phyloP scores from a whole-genome alignment of 75 land plant species.

The Isoetes taiwanensis region DNA sequence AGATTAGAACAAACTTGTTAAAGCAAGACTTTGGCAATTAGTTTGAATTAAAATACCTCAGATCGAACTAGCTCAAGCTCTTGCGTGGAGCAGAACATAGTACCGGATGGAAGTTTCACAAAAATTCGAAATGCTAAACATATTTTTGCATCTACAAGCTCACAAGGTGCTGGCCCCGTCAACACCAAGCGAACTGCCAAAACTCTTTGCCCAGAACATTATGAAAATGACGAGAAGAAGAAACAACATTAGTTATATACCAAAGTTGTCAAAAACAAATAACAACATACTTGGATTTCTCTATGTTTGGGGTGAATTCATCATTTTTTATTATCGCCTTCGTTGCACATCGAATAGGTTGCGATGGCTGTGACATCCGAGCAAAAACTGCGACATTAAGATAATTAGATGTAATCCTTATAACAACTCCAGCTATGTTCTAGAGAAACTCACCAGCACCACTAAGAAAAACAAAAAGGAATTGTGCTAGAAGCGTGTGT shows the following conservation, averaged over 20 bases:
- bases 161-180: slow-evolving; percentile 42
- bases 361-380: slow-evolving; percentile 46
- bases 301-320: slow-evolving; percentile 27
- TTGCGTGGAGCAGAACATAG: slow-evolving; percentile 40
- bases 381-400: slow-evolving; percentile 55
- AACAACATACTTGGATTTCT: no score
- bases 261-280: no score
- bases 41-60: slow-evolving; percentile 15
- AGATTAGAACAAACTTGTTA: no score
- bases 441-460: slow-evolving; percentile 28
- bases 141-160: slow-evolving; percentile 45
- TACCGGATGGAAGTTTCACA: slow-evolving; percentile 32
- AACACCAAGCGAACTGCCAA: slow-evolving; percentile 41
- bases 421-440: no score
- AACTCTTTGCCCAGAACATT: slow-evolving; percentile 16
- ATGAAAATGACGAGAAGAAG: no score
- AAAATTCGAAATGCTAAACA: slow-evolving; percentile 38
- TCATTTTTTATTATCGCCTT: slow-evolving; percentile 33
- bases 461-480: slow-evolving; percentile 40
- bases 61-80: slow-evolving; percentile 39
- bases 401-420: no score
- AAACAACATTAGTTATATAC: no score
- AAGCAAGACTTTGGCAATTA: no score
- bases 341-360: slow-evolving; percentile 42
- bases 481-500: slow-evolving; percentile 39